Conservation (phyloP, 345 rosid genomes). For the Gossypium anomalum region DNA sequence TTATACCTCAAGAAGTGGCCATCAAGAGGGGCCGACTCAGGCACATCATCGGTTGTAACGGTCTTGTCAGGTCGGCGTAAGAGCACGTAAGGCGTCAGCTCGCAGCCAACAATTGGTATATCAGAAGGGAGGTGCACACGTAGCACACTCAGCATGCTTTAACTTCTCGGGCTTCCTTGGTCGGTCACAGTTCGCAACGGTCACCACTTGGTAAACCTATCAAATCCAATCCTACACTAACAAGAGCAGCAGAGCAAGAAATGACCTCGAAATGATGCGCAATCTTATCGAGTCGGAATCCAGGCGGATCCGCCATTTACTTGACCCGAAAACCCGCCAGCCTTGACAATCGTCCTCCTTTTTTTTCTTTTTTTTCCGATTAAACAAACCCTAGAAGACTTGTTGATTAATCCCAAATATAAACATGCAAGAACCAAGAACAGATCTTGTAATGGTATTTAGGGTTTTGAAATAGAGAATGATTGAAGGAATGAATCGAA, state of each 20-base stretch:
- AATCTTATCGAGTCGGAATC: slow-evolving; percentile 36
- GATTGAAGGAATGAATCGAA: background rate
- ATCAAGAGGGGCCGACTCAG: slow-evolving; percentile 76
- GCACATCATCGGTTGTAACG: slow-evolving; percentile 62
- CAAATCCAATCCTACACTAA: slow-evolving; percentile 20
- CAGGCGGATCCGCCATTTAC: slow-evolving; percentile 71
- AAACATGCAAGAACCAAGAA: background rate
- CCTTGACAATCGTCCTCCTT: slow-evolving; percentile 19
- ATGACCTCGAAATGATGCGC: background rate
- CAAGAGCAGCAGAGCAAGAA: background rate
- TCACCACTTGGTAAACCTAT: slow-evolving; percentile 32
- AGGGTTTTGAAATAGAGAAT: slow-evolving; percentile 6
- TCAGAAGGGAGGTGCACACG: slow-evolving; percentile 96
- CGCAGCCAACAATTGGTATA: slow-evolving; percentile 96
- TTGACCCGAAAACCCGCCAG: slow-evolving; percentile 36
- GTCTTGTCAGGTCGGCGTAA: slow-evolving; percentile 31
- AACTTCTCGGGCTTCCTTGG: slow-evolving; percentile 31
- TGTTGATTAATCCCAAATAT: background rate
- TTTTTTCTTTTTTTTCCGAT: background rate
- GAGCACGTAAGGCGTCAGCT: slow-evolving; percentile 88
- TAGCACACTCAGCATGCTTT: slow-evolving; percentile 81
- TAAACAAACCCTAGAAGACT: slow-evolving; percentile 27
- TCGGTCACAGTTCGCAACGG: slow-evolving; percentile 31
- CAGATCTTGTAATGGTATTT: slow-evolving; percentile 11
- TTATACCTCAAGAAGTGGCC: slow-evolving; percentile 83